Conservation (phyloP, 2,329 filamentous ascomycete species). For the Hansfordia pulvinata region DNA sequence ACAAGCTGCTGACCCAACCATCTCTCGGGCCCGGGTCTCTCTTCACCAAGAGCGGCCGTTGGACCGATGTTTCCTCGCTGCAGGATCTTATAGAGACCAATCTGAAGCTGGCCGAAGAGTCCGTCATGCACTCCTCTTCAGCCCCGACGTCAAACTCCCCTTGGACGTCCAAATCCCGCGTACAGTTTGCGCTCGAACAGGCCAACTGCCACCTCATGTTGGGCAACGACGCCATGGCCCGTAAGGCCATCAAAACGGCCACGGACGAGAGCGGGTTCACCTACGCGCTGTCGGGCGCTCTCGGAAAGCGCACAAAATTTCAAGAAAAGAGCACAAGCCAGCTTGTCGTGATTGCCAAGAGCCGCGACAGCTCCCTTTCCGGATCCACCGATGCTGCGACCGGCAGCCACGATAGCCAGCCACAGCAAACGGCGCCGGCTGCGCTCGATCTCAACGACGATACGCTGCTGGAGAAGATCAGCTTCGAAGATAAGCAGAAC, state of each 20-base stretch:
- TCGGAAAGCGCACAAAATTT: constrained; percentile 76
- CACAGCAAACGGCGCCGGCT: constrained; percentile 38
- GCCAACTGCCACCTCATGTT: constrained; percentile 76
- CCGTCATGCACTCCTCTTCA: too few relatives aligned
- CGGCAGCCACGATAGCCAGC: constrained; percentile 9
- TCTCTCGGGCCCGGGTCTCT: constrained; percentile 37
- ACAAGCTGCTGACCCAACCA: constrained; percentile 44
- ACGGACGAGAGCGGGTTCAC: constrained; percentile 54
- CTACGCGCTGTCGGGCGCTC: constrained; percentile 71
- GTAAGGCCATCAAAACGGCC: constrained; percentile 56
- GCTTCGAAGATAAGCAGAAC: too few relatives aligned
- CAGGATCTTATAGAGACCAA: constrained; percentile 32
- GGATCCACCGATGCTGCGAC: constrained; percentile 6
- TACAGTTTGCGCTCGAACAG: constrained; percentile 67
- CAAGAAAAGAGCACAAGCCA: constrained; percentile 75
- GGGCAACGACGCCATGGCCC: constrained; percentile 64
- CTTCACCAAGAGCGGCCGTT: constrained; percentile 41
- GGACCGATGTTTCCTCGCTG: constrained; percentile 44
- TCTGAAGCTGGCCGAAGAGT: constrained; percentile 27
- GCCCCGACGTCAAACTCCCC: too few relatives aligned
- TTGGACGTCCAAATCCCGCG: constrained; percentile 36
- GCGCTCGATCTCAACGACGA: constrained; percentile 79
- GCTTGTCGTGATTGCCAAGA: constrained; percentile 80
- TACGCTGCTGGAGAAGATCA: constrained; percentile 77
- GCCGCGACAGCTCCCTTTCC: constrained; percentile 27